A percentile compares a stretch with the other conserved stretches of the same genome.
These are phyloP conservation scores for Adansonia madagascariensis DNA, from an alignment of 441 rosid species.

Conservation along the genomic window DNA sequence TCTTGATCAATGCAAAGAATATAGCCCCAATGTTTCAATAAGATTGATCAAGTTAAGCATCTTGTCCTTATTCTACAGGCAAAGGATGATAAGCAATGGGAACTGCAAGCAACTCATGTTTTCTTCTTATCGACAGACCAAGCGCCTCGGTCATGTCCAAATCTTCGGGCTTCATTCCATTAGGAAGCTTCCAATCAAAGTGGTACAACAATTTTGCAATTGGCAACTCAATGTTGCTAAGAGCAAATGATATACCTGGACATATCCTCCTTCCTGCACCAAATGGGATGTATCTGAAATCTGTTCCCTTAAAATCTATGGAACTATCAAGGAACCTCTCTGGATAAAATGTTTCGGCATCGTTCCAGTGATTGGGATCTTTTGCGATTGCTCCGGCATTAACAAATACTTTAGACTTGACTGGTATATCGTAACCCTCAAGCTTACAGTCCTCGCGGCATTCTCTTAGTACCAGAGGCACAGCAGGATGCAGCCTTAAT, in stretches of 20 bases:
- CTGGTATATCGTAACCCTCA: constrained; percentile 5
- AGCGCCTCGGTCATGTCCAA: constrained; percentile 24
- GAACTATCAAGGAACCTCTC: constrained; percentile 23
- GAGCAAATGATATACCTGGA: constrained; percentile 25
- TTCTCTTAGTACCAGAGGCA: constrained; percentile 23
- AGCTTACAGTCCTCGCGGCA: constrained; percentile 9
- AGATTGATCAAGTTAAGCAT: background rate
- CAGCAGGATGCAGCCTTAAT: constrained; percentile 23
- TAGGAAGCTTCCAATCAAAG: constrained; percentile 25
- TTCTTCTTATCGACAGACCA: background rate
- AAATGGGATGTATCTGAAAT: constrained; percentile 23
- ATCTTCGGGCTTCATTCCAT: constrained; percentile 20
- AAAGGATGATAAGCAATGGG: constrained; percentile 1
- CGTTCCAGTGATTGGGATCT: constrained; percentile 18
- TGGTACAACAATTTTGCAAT: constrained; percentile 17
- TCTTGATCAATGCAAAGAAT: background rate
- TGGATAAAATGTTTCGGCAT: constrained; percentile 19
- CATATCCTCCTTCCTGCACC: constrained; percentile 27
- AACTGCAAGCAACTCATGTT: constrained; percentile 12
- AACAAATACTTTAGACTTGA: constrained; percentile 13
- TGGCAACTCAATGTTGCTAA: constrained; percentile 7
- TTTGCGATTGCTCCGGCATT: constrained; percentile 23
- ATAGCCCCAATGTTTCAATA: background rate
- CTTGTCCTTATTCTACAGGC: background rate
- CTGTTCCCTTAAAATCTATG: constrained; percentile 20